A percentile compares a stretch with the other conserved stretches of the same genome.
Evolutionary conservation across 805 yeast genomes (phyloP).

Genomic region (Ogataea haglerorum): DNA sequence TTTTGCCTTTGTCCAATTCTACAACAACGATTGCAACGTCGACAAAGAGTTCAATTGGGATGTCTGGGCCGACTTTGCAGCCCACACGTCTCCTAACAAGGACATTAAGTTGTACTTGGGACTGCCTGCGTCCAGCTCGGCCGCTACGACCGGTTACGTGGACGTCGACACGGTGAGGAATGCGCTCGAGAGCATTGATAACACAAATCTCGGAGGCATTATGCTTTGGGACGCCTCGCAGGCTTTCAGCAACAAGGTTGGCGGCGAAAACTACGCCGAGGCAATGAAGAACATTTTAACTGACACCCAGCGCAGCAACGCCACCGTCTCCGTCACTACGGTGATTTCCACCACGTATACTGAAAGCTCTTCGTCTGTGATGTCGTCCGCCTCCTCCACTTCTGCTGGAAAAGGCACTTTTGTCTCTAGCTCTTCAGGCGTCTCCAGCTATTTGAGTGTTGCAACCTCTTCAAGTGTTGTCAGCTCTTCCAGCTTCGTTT

Average conservation of each 20-base stretch:
- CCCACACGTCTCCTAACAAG: conserved; percentile 56
- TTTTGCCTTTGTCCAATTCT: conserved; percentile 83
- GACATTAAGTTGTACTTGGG: conserved; percentile 72
- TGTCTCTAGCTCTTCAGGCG: conserved; percentile 4
- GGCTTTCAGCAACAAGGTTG: conserved; percentile 44
- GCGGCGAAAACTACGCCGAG: conserved; percentile 33
- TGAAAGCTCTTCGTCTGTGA: not conserved
- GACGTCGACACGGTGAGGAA: conserved; percentile 38
- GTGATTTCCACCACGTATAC: conserved; percentile 4
- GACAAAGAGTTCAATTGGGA: conserved; percentile 55
- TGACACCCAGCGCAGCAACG: not conserved
- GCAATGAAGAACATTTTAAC: conserved; percentile 26
- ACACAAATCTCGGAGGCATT: conserved; percentile 61
- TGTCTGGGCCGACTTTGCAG: conserved; percentile 68
- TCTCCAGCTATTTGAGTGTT: conserved; percentile 7
- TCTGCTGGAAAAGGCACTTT: conserved; percentile 11
- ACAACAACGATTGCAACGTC: conserved; percentile 76
- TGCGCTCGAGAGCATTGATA: conserved; percentile 25
- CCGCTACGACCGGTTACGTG: conserved; percentile 58
- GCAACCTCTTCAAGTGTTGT: not conserved
- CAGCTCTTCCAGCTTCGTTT: not conserved
- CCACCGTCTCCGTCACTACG: conserved; percentile 10
- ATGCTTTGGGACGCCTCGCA: conserved; percentile 84
- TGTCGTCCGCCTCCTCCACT: conserved; percentile 14
- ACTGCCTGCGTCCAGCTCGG: conserved; percentile 53